A percentile compares a stretch with the other conserved stretches of the same genome.
These are phyloP conservation scores for Cystobasidiaceae sp. DNA, from an alignment of 1,284 basidiomycete species.

Conservation along the genomic window DNA sequence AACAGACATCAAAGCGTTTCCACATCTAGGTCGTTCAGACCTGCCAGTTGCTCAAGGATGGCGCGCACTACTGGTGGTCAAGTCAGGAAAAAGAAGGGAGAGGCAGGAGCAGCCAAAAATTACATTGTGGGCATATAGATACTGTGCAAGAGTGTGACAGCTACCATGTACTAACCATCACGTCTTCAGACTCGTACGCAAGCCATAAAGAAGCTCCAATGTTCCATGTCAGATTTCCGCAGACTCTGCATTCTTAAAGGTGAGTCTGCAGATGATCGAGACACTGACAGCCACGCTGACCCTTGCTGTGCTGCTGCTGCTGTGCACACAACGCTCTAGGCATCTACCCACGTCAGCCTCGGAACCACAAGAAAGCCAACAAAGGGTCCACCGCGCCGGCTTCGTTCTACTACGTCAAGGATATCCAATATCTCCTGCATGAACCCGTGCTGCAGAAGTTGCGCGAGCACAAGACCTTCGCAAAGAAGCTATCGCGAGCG, in stretches of 20 bases:
- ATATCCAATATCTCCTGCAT: constrained; percentile 94
- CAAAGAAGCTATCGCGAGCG: constrained; percentile 91
- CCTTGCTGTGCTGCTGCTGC: constrained; percentile 2
- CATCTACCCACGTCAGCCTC: constrained; percentile 95
- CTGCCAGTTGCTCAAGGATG: neutral
- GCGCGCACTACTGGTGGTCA: constrained; percentile 27
- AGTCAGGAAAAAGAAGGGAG: constrained; percentile 43
- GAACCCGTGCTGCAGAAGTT: constrained; percentile 94
- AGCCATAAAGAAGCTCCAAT: constrained; percentile 67
- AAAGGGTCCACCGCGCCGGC: constrained; percentile 95
- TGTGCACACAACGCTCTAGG: too few relatives aligned
- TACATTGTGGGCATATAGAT: constrained; percentile 54
- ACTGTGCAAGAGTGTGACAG: neutral
- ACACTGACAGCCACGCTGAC: neutral
- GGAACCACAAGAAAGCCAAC: constrained; percentile 87
- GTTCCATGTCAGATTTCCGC: constrained; percentile 94
- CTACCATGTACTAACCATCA: neutral
- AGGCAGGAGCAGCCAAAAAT: constrained; percentile 67
- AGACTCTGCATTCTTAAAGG: constrained; percentile 97
- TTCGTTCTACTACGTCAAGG: constrained; percentile 97
- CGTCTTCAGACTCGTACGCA: constrained; percentile 64
- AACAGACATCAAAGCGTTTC: neutral
- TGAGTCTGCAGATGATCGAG: constrained; percentile 45
- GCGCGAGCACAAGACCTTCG: constrained; percentile 96
- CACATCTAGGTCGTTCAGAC: neutral